Percentiles rank a stretch among this genome's conserved stretches.
These are phyloP conservation scores for Suhomyces canberraensis DNA, from an alignment of 805 yeast genomes.

Conservation along the genomic window DNA sequence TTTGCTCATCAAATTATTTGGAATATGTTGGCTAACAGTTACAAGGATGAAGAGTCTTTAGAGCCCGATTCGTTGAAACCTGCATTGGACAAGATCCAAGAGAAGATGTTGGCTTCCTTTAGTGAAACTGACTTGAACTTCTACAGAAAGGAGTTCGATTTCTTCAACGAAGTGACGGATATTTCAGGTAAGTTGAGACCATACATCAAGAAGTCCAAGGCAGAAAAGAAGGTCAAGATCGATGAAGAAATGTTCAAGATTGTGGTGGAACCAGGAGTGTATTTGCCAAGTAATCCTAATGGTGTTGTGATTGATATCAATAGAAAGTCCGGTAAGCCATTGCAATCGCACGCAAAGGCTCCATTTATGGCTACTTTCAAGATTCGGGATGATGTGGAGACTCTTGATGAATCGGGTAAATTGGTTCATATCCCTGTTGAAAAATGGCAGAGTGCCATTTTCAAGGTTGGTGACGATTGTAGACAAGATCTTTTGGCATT, in stretches of 20 bases:
- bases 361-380: slow-evolving; percentile 97
- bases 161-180: slow-evolving; percentile 86
- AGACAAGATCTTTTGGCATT: slow-evolving; percentile 94
- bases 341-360: slow-evolving; percentile 98
- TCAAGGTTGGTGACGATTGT: slow-evolving; percentile 99
- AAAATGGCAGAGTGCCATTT: slow-evolving; percentile 91
- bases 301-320: slow-evolving; percentile 91
- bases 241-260: slow-evolving; percentile 92
- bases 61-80: slow-evolving; percentile 84
- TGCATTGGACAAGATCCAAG: slow-evolving; percentile 67
- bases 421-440: slow-evolving; percentile 44
- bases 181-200: slow-evolving; percentile 96
- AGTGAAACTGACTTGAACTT: slow-evolving; percentile 57
- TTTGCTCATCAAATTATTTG: slow-evolving; percentile 98
- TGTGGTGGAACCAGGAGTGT: slow-evolving; percentile 74
- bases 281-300: slow-evolving; percentile 94
- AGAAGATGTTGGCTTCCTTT: slow-evolving; percentile 60
- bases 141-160: slow-evolving; percentile 80
- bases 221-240: slow-evolving; percentile 92
- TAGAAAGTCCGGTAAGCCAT: slow-evolving; percentile 86
- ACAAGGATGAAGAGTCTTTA: slow-evolving; percentile 81
- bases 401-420: slow-evolving; percentile 40
- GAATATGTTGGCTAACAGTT: slow-evolving; percentile 95
- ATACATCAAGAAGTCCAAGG: slow-evolving; percentile 87
- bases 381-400: slow-evolving; percentile 57